Evolutionary conservation across 768 basidiomycete species (phyloP), one percentile per base, ranked within the genome.

Genomic region (Tylopilus rubrobrunneus): DNA sequence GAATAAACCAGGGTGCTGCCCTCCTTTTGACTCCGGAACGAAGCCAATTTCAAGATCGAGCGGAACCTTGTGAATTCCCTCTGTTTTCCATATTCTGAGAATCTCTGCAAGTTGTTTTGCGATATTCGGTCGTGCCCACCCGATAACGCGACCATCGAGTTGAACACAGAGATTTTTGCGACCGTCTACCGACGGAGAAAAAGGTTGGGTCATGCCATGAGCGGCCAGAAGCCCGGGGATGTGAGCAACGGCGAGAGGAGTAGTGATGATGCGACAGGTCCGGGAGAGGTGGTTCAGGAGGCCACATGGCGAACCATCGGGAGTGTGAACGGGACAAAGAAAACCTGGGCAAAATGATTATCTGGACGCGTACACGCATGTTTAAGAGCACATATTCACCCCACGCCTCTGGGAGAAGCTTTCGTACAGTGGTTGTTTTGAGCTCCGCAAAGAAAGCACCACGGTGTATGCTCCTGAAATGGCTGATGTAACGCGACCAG

Each of bases 391-490:
- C 42, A 5, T 15, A 67, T 77, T 59, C 66, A 92, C 93, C 97
- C 97, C 97, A 99, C 33, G 96, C 90, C 73, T 99, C 97, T 23
- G 97, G 97, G 17, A 98, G 76, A 48, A 99, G 76, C 71, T 98
- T 98, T 58, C 97, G 86, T 51, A 99, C 97, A 21, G 93, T 87
- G 0, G 97, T 99, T 1, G 97, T 99, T 76, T 98, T 98, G 50
- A 98, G 83, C 70, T 98, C 94, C 7, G 95, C 91, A 67, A 99
- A 99, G 82, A 99, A 99, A 36, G 97, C 94, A 69, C 97, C 97
- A 73, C 97, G 91, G 73, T 99, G 97, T 29, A 99, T 93, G 70
- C 91, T 97, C 53, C 97, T 81, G 37, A 99, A 99, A 74, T 99
- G 97, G 66, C 89, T 90, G 71, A 99, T 93, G 71, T 98, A 99